phyloP scores from a whole-genome alignment of 306 rosid species.

The Malus fusca region DNA sequence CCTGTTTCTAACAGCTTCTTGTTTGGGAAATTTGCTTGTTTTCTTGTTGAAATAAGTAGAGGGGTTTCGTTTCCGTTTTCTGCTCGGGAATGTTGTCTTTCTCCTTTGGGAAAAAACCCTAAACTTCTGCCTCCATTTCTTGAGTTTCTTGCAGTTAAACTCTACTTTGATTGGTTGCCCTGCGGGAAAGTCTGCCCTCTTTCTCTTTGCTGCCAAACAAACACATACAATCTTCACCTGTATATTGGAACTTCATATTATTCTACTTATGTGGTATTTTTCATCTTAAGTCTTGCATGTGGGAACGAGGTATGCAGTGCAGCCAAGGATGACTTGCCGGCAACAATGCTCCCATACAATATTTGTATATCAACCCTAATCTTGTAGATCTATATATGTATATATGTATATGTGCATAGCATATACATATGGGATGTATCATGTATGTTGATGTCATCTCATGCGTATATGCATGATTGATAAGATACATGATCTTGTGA shows the following conservation, averaged over 20 bases:
- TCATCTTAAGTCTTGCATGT: slow-evolving; percentile 84
- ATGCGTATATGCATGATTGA: too few species aligned
- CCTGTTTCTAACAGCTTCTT: slow-evolving; percentile 12
- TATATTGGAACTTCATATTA: not conserved
- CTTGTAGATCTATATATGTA: too few species aligned
- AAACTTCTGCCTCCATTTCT: not conserved
- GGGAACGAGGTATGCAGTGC: slow-evolving; percentile 69
- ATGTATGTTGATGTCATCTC: too few species aligned
- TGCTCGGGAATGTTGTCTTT: slow-evolving; percentile 29
- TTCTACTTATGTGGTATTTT: not conserved
- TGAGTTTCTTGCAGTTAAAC: slow-evolving; percentile 5
- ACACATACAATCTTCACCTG: not conserved
- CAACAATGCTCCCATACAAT: not conserved
- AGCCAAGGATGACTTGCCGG: slow-evolving; percentile 99
- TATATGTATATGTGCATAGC: too few species aligned
- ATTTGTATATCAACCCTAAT: too few species aligned
- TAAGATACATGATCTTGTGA: not conserved
- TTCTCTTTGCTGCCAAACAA: not conserved
- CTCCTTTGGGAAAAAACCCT: slow-evolving; percentile 37
- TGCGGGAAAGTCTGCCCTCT: slow-evolving; percentile 4
- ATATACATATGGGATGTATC: too few species aligned
- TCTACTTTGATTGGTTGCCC: slow-evolving; percentile 37
- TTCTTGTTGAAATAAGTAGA: slow-evolving; percentile 9
- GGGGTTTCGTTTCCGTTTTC: slow-evolving; percentile 19
- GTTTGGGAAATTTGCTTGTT: slow-evolving; percentile 17